phyloP scores from a whole-genome alignment of 495 filamentous ascomycete genomes.

The Talaromyces thailandensis region DNA sequence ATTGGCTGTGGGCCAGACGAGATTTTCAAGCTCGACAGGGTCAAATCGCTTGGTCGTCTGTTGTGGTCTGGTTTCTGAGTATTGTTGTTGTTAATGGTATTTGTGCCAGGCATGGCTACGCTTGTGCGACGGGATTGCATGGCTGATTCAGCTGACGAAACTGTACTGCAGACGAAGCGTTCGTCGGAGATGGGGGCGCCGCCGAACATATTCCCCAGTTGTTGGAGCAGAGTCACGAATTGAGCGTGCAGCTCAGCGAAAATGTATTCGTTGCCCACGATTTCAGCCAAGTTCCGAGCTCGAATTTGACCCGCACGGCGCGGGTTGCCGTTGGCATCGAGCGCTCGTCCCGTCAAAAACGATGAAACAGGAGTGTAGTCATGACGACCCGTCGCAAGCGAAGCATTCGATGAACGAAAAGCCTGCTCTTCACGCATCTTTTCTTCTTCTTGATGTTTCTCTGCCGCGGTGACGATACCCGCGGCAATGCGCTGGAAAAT shows the following conservation, averaged over 20 bases:
- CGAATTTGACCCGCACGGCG: slow-evolving; percentile 47
- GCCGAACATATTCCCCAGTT: slow-evolving; percentile 48
- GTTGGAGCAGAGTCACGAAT: slow-evolving; percentile 66
- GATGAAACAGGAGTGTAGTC: slow-evolving; percentile 50
- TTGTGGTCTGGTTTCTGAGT: slow-evolving; percentile 16
- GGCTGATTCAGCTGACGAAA: slow-evolving; percentile 18
- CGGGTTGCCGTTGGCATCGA: slow-evolving; percentile 49
- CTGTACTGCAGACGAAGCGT: slow-evolving; percentile 33
- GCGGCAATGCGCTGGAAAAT: slow-evolving; percentile 71
- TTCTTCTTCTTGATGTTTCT: slow-evolving; percentile 40
- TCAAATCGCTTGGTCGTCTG: slow-evolving; percentile 25
- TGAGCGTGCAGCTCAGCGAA: slow-evolving; percentile 78
- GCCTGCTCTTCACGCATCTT: slow-evolving; percentile 34
- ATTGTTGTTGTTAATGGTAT: slow-evolving; percentile 11
- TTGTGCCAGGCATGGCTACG: neutral
- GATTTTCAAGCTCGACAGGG: slow-evolving; percentile 27
- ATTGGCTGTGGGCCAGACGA: slow-evolving; percentile 35
- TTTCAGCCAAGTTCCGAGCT: slow-evolving; percentile 71
- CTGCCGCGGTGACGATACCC: slow-evolving; percentile 59
- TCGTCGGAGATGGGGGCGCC: slow-evolving; percentile 35
- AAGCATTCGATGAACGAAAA: slow-evolving; percentile 13
- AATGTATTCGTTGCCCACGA: slow-evolving; percentile 77
- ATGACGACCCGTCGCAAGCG: slow-evolving; percentile 16
- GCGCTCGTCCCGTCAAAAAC: slow-evolving; percentile 52
- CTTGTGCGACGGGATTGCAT: neutral